phyloP scores from a whole-genome alignment of 2,329 filamentous ascomycete genomes.

The Chaetomium sp. region DNA sequence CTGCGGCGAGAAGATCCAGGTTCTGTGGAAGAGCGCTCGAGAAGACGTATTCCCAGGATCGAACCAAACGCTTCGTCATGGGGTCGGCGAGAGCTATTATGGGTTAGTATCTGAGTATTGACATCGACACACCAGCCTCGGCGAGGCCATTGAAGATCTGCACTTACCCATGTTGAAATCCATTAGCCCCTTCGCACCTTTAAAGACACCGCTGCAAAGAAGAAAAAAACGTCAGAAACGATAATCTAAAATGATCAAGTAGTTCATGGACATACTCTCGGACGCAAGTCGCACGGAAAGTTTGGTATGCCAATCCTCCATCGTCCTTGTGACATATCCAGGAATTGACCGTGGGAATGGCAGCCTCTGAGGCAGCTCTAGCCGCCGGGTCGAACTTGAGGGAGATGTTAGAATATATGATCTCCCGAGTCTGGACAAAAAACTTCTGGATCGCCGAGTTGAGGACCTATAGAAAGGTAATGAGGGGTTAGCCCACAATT shows the following conservation, averaged over 20 bases:
- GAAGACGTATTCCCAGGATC: conserved; percentile 39
- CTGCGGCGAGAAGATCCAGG: conserved; percentile 31
- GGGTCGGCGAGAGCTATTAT: conserved; percentile 23
- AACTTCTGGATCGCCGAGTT: neutral
- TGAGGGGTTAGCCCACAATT: neutral
- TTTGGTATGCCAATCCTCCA: conserved; percentile 31
- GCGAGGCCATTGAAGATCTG: too few species aligned
- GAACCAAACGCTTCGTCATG: conserved; percentile 24
- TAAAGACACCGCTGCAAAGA: conserved; percentile 39
- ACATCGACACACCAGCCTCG: too few species aligned
- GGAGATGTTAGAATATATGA: conserved; percentile 1
- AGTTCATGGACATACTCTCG: conserved; percentile 49
- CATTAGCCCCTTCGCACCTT: conserved; percentile 7
- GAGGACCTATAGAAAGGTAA: conserved; percentile 3
- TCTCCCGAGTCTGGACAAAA: neutral
- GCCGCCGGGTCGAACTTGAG: conserved; percentile 9
- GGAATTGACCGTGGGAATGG: conserved; percentile 40
- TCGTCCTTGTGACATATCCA: conserved; percentile 18
- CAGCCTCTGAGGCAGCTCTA: conserved; percentile 6
- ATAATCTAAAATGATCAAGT: conserved; percentile 31
- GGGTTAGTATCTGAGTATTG: neutral
- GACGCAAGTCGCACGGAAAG: conserved; percentile 46
- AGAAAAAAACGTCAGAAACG: conserved; percentile 44
- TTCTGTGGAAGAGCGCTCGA: conserved; percentile 30
- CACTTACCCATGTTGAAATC: neutral